phyloP scores from a whole-genome alignment of 108 stramenopile species.

The Pinguiococcus pyrenoidosus region DNA sequence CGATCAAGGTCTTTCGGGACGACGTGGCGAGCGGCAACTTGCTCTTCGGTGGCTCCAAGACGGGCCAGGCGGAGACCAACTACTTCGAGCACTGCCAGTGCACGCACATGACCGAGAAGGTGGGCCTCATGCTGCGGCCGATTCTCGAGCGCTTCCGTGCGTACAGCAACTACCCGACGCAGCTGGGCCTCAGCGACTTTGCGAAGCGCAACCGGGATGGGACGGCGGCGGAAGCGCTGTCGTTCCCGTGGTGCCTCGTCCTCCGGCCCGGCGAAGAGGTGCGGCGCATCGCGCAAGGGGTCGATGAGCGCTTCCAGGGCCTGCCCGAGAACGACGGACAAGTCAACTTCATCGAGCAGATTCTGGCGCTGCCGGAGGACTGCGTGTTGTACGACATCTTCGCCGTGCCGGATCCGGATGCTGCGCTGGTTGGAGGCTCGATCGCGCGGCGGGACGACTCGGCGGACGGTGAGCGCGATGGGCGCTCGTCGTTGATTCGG shows the following conservation, averaged over 20 bases:
- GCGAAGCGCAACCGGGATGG: constrained; percentile 11
- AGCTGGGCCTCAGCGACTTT: constrained; percentile 24
- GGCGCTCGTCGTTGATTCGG: constrained; percentile 8
- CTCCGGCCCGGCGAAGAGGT: constrained; percentile 1
- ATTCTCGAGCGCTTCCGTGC: constrained; percentile 10
- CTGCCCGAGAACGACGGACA: not conserved
- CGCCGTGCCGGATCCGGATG: constrained; percentile 19
- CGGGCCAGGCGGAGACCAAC: constrained; percentile 23
- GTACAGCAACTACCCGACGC: constrained; percentile 17
- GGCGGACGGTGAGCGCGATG: too few relatives aligned
- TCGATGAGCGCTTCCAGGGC: too few relatives aligned
- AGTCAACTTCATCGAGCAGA: constrained; percentile 21
- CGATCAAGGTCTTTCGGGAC: constrained; percentile 23
- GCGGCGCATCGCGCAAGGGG: too few relatives aligned
- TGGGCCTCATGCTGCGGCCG: constrained; percentile 15
- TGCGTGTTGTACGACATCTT: constrained; percentile 22
- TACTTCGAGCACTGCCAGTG: constrained; percentile 34
- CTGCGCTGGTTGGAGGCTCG: constrained; percentile 17
- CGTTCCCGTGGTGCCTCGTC: constrained; percentile 26
- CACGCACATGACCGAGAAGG: constrained; percentile 18
- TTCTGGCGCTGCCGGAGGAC: constrained; percentile 5
- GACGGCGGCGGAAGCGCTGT: not conserved
- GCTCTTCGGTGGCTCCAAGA: constrained; percentile 27
- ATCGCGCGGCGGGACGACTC: too few relatives aligned
- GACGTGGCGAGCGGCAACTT: constrained; percentile 16